Evolutionary conservation across 371 early-diverging fungal species (phyloP).

Genomic region (Mortierella sp.): DNA sequence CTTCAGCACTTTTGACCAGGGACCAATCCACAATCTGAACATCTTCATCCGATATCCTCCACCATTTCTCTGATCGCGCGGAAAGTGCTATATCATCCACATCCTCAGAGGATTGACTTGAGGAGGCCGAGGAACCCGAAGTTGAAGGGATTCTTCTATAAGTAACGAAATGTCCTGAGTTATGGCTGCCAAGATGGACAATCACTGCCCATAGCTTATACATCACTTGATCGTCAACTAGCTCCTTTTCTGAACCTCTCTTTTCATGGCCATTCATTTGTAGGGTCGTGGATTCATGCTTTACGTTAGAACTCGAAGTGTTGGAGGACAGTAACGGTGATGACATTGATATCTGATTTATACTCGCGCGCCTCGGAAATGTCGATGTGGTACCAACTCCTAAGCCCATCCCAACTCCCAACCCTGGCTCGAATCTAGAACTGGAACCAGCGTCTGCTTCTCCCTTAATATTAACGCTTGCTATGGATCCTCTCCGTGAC

Average conservation of each 20-base stretch:
- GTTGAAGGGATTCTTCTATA: slow-evolving; percentile 62
- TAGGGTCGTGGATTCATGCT: background rate
- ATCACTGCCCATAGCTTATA: slow-evolving; percentile 74
- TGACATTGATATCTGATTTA: background rate
- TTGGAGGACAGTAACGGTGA: background rate
- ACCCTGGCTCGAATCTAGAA: background rate
- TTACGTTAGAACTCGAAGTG: background rate
- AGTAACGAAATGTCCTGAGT: slow-evolving; percentile 79
- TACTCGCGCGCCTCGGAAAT: slow-evolving; percentile 4
- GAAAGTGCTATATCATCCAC: background rate
- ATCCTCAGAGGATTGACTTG: background rate
- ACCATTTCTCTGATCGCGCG: slow-evolving; percentile 61
- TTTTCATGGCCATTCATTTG: background rate
- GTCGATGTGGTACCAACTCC: background rate
- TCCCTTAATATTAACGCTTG: background rate
- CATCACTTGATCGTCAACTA: slow-evolving; percentile 43
- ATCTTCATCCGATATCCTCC: slow-evolving; percentile 76
- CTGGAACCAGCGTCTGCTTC: background rate
- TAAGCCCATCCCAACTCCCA: background rate
- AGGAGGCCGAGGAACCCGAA: background rate
- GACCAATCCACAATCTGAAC: slow-evolving; percentile 64
- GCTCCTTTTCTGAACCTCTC: background rate
- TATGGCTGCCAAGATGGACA: slow-evolving; percentile 76
- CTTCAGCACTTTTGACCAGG: slow-evolving; percentile 66
- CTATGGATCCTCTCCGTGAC: slow-evolving; percentile 54